phyloP scores from a whole-genome alignment of 164 flowering plant species.

The Nymphaea colorata region DNA sequence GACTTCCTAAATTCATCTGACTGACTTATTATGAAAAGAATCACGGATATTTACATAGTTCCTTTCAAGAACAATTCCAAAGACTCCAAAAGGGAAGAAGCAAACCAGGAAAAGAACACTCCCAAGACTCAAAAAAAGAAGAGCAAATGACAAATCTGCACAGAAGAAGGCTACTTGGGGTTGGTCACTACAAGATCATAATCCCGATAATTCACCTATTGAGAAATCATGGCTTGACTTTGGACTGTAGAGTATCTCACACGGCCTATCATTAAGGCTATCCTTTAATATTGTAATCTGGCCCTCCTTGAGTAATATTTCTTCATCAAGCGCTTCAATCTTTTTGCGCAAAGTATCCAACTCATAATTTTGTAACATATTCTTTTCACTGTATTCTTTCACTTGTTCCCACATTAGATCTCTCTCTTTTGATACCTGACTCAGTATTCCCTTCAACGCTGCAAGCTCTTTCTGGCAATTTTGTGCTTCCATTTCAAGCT shows the following conservation, averaged over 20 bases:
- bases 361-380: conserved; percentile 66
- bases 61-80: too few species aligned
- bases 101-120: too few species aligned
- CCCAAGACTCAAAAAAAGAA: too few species aligned
- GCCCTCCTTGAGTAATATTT: conserved; percentile 78
- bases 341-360: conserved; percentile 49
- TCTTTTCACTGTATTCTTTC: conserved; percentile 58
- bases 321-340: conserved; percentile 74
- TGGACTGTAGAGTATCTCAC: conserved; percentile 53
- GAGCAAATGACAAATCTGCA: too few species aligned
- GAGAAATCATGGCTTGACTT: conserved; percentile 5
- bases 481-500: conserved; percentile 42
- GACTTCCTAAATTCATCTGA: too few species aligned
- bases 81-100: too few species aligned
- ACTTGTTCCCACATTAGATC: conserved; percentile 83
- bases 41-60: too few species aligned
- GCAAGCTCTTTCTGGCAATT: conserved; percentile 48
- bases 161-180: too few species aligned
- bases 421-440: conserved; percentile 68
- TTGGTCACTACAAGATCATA: not conserved
- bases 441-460: conserved; percentile 32
- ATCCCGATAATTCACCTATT: not conserved
- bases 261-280: conserved; percentile 30
- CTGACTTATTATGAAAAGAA: too few species aligned
- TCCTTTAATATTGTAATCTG: conserved; percentile 80